Evolutionary conservation across 2,329 filamentous ascomycete species (phyloP).

Genomic region (Aspergillus sojae): DNA sequence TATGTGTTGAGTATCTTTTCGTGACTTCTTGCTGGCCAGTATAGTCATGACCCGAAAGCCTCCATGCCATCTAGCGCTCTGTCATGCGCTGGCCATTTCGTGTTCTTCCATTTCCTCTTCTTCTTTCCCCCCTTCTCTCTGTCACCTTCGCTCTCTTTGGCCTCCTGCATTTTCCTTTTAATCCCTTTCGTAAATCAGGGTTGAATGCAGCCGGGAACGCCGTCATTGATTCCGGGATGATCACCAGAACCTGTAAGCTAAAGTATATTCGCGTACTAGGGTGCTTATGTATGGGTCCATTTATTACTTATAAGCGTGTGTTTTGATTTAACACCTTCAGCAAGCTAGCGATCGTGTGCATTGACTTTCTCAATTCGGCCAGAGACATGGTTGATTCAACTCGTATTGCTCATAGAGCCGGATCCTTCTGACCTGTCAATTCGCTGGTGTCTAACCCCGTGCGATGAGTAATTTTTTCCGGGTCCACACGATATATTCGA

Average conservation of each 20-base stretch:
- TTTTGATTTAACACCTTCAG: not conserved
- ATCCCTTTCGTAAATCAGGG: not conserved
- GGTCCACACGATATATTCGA: not conserved
- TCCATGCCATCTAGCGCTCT: not conserved
- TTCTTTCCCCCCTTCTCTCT: not conserved
- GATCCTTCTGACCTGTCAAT: constrained; percentile 8
- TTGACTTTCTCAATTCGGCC: not conserved
- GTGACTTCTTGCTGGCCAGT: constrained; percentile 7
- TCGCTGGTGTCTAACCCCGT: not conserved
- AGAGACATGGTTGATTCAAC: not conserved
- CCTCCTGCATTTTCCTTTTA: not conserved
- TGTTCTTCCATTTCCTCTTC: not conserved
- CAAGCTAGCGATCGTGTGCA: not conserved
- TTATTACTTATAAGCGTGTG: not conserved
- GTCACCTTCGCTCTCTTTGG: not conserved
- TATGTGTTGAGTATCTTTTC: not conserved
- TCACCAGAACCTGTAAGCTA: not conserved
- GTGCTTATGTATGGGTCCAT: not conserved
- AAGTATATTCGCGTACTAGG: not conserved
- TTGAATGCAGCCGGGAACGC: not conserved
- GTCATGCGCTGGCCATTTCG: not conserved
- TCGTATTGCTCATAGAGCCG: not conserved
- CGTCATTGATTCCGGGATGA: not conserved
- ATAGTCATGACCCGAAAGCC: not conserved
- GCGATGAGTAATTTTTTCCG: constrained; percentile 5